These are phyloP conservation scores for Ochromonas danica DNA, from an alignment of 108 stramenopile species.

Conservation along the genomic window DNA sequence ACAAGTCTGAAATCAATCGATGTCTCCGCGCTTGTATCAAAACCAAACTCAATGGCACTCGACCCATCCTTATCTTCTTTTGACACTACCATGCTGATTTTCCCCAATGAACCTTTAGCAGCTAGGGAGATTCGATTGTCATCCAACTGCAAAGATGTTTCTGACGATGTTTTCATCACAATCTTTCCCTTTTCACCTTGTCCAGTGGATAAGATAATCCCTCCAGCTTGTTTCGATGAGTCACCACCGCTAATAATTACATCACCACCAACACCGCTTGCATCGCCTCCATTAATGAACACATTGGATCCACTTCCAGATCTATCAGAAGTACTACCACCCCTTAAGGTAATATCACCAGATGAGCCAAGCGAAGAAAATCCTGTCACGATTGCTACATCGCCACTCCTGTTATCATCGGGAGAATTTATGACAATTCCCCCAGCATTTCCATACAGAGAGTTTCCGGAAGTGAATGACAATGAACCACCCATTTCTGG, in stretches of 20 bases:
- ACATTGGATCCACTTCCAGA: background rate
- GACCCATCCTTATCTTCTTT: too few relatives aligned
- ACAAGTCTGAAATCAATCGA: too few relatives aligned
- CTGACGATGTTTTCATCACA: constrained; percentile 29
- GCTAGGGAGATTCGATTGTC: background rate
- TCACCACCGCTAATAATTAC: background rate
- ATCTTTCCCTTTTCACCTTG: too few relatives aligned
- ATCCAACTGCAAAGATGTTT: background rate
- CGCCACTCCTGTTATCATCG: background rate
- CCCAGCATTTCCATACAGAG: background rate
- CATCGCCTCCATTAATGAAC: background rate
- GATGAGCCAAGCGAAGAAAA: background rate
- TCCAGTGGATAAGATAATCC: background rate
- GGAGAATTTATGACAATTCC: background rate
- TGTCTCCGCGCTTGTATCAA: too few relatives aligned
- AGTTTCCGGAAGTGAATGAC: too few relatives aligned
- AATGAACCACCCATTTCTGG: too few relatives aligned
- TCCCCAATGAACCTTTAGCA: background rate
- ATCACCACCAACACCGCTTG: background rate
- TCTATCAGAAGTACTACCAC: background rate
- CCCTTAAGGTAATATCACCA: too few relatives aligned
- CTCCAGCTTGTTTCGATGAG: background rate
- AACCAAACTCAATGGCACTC: too few relatives aligned
- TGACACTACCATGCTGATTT: too few relatives aligned
- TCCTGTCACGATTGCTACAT: background rate